Percentiles rank a stretch among this genome's conserved stretches.
These are phyloP conservation scores for Borealophlyctis nickersoniae DNA, from an alignment of 192 early-diverging fungal genomes.

Conservation along the genomic window DNA sequence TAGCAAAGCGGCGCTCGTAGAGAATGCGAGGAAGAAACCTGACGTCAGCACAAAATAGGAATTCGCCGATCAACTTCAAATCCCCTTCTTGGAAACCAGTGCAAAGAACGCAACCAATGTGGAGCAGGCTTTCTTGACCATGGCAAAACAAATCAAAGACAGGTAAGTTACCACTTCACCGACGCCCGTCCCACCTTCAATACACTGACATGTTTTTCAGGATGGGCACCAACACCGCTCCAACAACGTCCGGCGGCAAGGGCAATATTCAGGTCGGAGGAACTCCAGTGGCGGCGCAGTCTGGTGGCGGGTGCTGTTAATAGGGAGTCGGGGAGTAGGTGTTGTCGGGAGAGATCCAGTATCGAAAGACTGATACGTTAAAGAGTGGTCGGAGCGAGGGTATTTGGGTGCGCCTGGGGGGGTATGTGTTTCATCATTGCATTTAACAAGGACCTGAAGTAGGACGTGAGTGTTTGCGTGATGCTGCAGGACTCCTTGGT, in stretches of 20 bases:
- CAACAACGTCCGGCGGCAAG: constrained; percentile 39
- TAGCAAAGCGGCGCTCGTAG: background rate
- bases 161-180: constrained; percentile 51
- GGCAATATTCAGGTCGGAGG: constrained; percentile 54
- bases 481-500: no score
- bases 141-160: constrained; percentile 99
- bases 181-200: constrained; percentile 1
- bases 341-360: no score
- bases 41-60: constrained; percentile 53
- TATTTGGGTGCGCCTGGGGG: no score
- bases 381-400: no score
- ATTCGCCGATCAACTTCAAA: constrained; percentile 82
- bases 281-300: constrained; percentile 45
- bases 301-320: constrained; percentile 55
- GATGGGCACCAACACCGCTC: constrained; percentile 57
- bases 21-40: background rate
- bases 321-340: no score
- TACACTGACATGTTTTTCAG: constrained; percentile 19
- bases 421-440: no score
- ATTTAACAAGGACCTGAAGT: no score
- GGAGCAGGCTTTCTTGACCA: constrained; percentile 98
- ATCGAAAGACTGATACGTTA: no score
- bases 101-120: constrained; percentile 98
- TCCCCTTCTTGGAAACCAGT: constrained; percentile 95
- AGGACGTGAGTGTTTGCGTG: no score